These are phyloP conservation scores for Bocquillonia castaneifolia DNA, from an alignment of 441 rosid species.

Conservation along the genomic window DNA sequence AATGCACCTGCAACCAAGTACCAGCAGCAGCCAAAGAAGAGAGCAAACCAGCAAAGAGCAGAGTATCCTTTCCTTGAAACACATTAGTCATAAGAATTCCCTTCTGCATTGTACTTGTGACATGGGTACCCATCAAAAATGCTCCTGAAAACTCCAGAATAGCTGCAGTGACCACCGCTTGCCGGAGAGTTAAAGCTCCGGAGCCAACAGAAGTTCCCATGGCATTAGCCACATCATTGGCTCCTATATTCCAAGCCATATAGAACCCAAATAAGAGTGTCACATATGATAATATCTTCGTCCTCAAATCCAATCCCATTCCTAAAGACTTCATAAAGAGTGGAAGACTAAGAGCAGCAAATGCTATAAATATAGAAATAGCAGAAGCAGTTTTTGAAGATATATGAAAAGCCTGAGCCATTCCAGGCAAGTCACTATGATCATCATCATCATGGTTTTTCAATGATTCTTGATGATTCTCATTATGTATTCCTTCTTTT, in stretches of 20 bases:
- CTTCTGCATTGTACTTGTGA: constrained; percentile 96
- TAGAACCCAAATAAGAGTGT: constrained; percentile 83
- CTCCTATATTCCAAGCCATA: constrained; percentile 99
- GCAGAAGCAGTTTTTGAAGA: constrained; percentile 70
- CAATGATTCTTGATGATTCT: constrained; percentile 25
- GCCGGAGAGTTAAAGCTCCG: constrained; percentile 70
- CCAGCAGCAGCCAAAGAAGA: constrained; percentile 95
- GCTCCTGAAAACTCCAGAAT: constrained; percentile 97
- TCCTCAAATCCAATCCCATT: constrained; percentile 59
- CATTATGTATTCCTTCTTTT: constrained; percentile 28
- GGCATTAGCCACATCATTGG: constrained; percentile 97
- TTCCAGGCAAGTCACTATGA: constrained; percentile 43
- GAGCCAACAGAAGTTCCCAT: constrained; percentile 99
- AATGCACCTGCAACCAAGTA: constrained; percentile 90
- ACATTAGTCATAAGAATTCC: constrained; percentile 82
- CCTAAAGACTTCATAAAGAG: constrained; percentile 71
- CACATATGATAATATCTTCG: constrained; percentile 58
- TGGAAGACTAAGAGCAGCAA: constrained; percentile 71
- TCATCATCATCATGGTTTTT: constrained; percentile 30
- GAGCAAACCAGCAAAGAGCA: constrained; percentile 85
- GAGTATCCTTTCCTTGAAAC: constrained; percentile 76
- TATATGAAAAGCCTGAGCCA: constrained; percentile 78
- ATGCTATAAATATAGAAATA: constrained; percentile 59
- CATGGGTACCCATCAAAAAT: constrained; percentile 89
- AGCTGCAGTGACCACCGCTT: constrained; percentile 90